Percentiles rank a stretch among this genome's conserved stretches.
These are phyloP conservation scores for Chlorella sorokiniana DNA, from an alignment of 139 green algal species.

Conservation along the genomic window DNA sequence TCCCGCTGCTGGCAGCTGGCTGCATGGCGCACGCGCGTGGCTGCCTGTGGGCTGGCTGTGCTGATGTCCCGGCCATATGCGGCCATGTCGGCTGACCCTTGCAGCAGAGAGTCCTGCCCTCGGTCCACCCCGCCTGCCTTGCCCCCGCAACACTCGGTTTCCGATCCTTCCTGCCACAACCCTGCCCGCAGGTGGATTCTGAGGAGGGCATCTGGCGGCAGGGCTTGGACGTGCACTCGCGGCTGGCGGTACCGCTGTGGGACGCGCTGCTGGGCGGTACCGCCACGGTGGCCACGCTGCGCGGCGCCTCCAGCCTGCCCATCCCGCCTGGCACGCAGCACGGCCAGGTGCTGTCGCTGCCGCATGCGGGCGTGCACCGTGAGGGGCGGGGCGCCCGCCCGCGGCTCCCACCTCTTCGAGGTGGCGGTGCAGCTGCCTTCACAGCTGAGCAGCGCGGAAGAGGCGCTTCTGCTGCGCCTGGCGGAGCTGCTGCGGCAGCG, in stretches of 20 bases:
- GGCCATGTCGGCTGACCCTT: too few relatives aligned
- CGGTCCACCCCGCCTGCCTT: too few relatives aligned
- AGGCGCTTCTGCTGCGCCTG: slow-evolving; percentile 15
- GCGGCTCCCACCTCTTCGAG: slow-evolving; percentile 20
- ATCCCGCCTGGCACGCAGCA: slow-evolving; percentile 36
- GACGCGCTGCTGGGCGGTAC: slow-evolving; percentile 24
- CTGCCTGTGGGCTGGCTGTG: background rate
- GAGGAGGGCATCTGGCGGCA: slow-evolving; percentile 14
- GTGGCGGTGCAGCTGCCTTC: slow-evolving; percentile 18
- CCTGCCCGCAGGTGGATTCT: background rate
- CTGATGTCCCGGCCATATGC: too few relatives aligned
- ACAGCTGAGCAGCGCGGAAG: background rate
- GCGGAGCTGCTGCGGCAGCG: slow-evolving; percentile 10
- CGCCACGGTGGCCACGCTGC: slow-evolving; percentile 1
- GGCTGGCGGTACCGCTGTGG: slow-evolving; percentile 18
- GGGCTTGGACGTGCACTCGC: slow-evolving; percentile 29
- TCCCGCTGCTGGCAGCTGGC: background rate
- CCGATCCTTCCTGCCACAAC: background rate
- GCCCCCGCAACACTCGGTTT: background rate
- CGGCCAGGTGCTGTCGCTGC: slow-evolving; percentile 18
- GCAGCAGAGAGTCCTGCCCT: too few relatives aligned
- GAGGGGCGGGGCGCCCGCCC: background rate
- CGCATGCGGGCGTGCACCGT: background rate
- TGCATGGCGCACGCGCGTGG: too few relatives aligned
- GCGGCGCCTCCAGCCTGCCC: background rate